phyloP scores from a whole-genome alignment of 1,284 basidiomycete genomes.

The Neolentinus lepideus region DNA sequence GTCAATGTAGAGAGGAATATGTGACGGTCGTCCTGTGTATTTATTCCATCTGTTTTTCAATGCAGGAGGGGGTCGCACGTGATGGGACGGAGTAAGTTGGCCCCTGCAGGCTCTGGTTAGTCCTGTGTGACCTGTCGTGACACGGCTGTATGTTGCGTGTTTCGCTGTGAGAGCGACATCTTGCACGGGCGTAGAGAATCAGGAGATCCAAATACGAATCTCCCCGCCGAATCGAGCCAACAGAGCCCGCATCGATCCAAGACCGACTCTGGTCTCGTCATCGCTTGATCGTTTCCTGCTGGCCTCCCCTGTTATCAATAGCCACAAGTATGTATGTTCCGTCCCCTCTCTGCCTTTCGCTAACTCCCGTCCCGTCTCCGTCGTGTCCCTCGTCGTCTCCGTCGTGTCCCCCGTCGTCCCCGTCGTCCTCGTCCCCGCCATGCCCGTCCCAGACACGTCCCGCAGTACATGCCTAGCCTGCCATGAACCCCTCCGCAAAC shows the following conservation, averaged over 20 bases:
- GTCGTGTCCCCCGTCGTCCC: not conserved
- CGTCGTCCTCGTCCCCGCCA: not conserved
- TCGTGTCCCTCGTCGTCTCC: not conserved
- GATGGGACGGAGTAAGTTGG: too few relatives aligned
- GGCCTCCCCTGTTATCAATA: not conserved
- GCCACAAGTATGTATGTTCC: not conserved
- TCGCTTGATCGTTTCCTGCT: constrained; percentile 1
- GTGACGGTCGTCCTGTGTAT: too few relatives aligned
- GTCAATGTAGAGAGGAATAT: too few relatives aligned
- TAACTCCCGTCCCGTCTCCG: not conserved
- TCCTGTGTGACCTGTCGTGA: not conserved
- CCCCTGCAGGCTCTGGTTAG: too few relatives aligned
- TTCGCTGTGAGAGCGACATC: not conserved
- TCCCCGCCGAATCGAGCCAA: not conserved
- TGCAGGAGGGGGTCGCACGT: too few relatives aligned
- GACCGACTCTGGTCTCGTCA: not conserved
- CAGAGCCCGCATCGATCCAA: not conserved
- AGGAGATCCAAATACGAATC: constrained; percentile 2
- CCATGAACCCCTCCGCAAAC: constrained; percentile 3
- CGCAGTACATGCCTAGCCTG: not conserved
- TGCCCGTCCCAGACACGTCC: not conserved
- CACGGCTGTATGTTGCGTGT: not conserved
- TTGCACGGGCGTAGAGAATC: not conserved
- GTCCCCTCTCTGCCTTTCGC: not conserved
- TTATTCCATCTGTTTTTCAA: too few relatives aligned